These are phyloP conservation scores for Larix kaempferi DNA, from an alignment of 75 land plant genomes.

Conservation along the genomic window DNA sequence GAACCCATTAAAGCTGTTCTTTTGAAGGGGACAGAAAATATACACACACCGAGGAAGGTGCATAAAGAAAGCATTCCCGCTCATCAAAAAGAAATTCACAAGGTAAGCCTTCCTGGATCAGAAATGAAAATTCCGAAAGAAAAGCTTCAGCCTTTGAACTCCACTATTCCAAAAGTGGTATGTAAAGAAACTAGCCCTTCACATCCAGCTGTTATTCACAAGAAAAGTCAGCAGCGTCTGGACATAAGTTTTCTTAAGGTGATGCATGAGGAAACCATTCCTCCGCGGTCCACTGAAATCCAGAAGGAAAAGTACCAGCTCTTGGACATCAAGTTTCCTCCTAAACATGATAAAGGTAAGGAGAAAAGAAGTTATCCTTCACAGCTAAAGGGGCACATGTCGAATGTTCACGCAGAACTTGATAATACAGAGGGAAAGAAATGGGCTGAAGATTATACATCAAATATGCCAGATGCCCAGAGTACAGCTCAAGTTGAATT, in stretches of 20 bases:
- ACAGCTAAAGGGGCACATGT: constrained; percentile 8
- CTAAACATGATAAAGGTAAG: constrained; percentile 18
- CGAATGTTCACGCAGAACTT: not conserved
- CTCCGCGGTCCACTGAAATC: not conserved
- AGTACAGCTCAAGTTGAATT: no score
- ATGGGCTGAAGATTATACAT: constrained; percentile 1
- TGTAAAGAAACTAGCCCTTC: not conserved
- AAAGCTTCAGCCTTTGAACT: not conserved
- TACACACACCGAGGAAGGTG: not conserved
- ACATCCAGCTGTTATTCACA: not conserved
- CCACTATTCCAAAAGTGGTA: not conserved
- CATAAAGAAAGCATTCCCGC: not conserved
- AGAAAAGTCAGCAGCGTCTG: not conserved
- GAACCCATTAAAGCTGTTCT: not conserved
- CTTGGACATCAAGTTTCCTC: constrained; percentile 57
- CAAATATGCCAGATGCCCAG: not conserved
- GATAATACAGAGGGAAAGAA: constrained; percentile 14
- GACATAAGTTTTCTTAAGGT: not conserved
- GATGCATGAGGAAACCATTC: not conserved
- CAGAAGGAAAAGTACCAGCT: constrained; percentile 25
- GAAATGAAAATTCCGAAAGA: not conserved
- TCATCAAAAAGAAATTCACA: not conserved
- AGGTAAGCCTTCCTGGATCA: not conserved
- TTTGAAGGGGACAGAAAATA: not conserved
- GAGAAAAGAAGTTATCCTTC: constrained; percentile 2